phyloP scores from a whole-genome alignment of 129 eudicot genomes.

The Artemisia tridentata region DNA sequence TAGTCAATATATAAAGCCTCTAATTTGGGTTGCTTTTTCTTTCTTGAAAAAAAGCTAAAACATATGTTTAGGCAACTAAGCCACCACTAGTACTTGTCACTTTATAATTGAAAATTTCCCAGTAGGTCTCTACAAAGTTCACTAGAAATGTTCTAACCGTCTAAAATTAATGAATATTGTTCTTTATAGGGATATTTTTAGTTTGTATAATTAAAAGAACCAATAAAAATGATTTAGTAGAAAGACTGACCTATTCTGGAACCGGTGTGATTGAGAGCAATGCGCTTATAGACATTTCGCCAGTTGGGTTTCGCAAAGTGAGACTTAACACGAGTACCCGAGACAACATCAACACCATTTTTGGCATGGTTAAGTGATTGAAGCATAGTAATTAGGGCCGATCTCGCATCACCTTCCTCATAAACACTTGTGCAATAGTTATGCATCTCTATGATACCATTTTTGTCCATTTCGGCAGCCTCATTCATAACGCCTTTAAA shows the following conservation, averaged over 20 bases:
- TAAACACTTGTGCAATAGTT: constrained; percentile 83
- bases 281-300: constrained; percentile 62
- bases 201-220: constrained; percentile 1
- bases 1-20: constrained; percentile 23
- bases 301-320: constrained; percentile 87
- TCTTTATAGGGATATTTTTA: neutral
- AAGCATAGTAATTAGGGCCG: constrained; percentile 71
- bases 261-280: constrained; percentile 65
- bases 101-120: constrained; percentile 5
- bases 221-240: neutral
- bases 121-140: neutral
- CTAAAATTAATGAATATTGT: neutral
- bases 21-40: constrained; percentile 13
- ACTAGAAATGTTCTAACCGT: no score
- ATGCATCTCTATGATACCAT: constrained; percentile 85
- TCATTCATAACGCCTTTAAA: constrained; percentile 89
- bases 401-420: constrained; percentile 85
- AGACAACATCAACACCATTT: constrained; percentile 77
- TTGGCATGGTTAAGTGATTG: constrained; percentile 78
- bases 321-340: constrained; percentile 82
- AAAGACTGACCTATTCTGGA: constrained; percentile 56
- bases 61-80: neutral
- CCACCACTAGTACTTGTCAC: constrained; percentile 11
- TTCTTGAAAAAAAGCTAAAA: neutral
- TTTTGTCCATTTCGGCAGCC: constrained; percentile 63